These are phyloP conservation scores for Globisporangium canariense DNA, from an alignment of 352 stramenopile species.

Conservation along the genomic window DNA sequence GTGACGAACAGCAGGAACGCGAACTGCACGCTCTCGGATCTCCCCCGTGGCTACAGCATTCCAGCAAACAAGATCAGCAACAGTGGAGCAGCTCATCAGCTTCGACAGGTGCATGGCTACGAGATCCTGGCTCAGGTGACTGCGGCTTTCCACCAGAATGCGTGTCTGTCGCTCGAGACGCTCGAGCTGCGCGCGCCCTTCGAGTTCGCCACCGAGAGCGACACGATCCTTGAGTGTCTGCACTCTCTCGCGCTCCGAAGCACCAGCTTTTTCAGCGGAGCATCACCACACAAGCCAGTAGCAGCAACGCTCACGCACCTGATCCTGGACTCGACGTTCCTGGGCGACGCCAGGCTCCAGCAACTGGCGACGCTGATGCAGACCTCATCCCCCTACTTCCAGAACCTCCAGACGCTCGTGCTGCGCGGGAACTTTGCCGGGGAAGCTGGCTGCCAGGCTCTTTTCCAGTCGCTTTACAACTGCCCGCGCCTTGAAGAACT, in stretches of 20 bases:
- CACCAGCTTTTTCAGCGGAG: neutral
- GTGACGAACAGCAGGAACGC: conserved; percentile 48
- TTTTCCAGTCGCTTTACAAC: conserved; percentile 28
- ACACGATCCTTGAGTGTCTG: conserved; percentile 36
- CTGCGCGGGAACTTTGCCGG: conserved; percentile 71
- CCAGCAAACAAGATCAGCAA: conserved; percentile 1
- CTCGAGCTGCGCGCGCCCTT: conserved; percentile 54
- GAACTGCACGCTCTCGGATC: conserved; percentile 2
- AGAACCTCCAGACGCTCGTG: conserved; percentile 29
- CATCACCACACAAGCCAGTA: neutral
- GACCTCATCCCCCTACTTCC: conserved; percentile 22
- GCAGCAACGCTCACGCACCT: conserved; percentile 26
- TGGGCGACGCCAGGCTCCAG: conserved; percentile 45
- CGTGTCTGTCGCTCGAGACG: conserved; percentile 35
- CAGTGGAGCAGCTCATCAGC: conserved; percentile 1
- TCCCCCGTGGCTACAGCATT: conserved; percentile 6
- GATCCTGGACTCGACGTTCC: conserved; percentile 55
- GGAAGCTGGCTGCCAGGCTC: conserved; percentile 33
- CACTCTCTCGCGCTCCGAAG: conserved; percentile 23
- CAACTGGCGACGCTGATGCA: conserved; percentile 36
- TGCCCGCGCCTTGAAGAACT: conserved; percentile 30
- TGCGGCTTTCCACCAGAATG: conserved; percentile 27
- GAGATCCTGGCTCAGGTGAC: conserved; percentile 39
- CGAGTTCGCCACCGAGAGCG: conserved; percentile 57
- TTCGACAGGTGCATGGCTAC: conserved; percentile 16